A percentile compares a stretch with the other conserved stretches of the same genome.
Conservation (phyloP, 2,329 filamentous ascomycete species). For the Verticillium nonalfalfae region DNA sequence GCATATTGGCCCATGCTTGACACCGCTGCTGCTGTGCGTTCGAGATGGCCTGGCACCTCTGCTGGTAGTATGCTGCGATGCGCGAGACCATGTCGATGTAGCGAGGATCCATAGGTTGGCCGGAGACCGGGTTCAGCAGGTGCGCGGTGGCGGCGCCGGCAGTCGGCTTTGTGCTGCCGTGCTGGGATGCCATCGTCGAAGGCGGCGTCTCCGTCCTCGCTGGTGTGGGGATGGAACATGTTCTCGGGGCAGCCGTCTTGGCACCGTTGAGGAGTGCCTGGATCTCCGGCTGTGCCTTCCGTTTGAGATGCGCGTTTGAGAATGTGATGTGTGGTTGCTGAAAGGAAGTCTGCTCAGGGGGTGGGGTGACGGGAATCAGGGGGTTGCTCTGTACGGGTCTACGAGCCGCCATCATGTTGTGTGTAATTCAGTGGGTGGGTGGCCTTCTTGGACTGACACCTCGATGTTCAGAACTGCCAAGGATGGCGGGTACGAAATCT, state of each 20-base stretch:
- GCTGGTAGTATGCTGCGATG: constrained; percentile 42
- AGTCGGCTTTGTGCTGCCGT: constrained; percentile 4
- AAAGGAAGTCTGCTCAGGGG: constrained; percentile 29
- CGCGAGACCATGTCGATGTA: constrained; percentile 39
- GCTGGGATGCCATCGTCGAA: background rate
- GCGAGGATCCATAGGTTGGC: constrained; percentile 26
- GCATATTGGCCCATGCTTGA: constrained; percentile 38
- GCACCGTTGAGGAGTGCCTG: constrained; percentile 5
- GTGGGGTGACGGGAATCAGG: constrained; percentile 30
- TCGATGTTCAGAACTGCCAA: background rate
- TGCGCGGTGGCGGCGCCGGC: background rate
- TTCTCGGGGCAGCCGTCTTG: constrained; percentile 4
- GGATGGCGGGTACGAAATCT: background rate
- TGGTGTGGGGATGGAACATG: constrained; percentile 5
- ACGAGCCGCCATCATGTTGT: constrained; percentile 9
- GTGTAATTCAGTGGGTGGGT: background rate
- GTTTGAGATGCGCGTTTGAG: constrained; percentile 10
- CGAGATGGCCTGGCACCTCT: constrained; percentile 38
- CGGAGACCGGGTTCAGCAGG: background rate
- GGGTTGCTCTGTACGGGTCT: constrained; percentile 14
- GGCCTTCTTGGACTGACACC: background rate
- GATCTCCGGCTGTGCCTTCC: constrained; percentile 8
- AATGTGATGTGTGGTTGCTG: constrained; percentile 8
- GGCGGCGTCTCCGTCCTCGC: constrained; percentile 2
- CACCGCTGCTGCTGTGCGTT: constrained; percentile 41